Evolutionary conservation across 306 rosid genomes (phyloP).

Genomic region (Cajanus cajan): DNA sequence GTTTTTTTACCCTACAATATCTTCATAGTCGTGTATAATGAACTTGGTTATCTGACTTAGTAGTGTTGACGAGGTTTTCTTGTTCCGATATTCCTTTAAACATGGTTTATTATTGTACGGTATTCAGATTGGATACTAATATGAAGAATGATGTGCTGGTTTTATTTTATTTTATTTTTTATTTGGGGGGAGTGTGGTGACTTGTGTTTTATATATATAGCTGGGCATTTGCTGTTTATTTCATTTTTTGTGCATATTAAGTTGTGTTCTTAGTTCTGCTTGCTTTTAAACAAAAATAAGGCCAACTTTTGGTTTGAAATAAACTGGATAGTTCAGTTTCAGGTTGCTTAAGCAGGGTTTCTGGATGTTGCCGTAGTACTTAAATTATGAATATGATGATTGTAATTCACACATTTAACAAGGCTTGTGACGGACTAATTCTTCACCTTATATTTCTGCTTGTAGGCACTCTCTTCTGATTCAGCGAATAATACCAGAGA

Average conservation of each 20-base stretch:
- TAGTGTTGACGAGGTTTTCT: too few species aligned
- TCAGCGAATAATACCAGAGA: conserved; percentile 75
- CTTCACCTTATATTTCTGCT: conserved; percentile 31
- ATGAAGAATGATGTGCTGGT: background rate
- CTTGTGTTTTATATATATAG: background rate
- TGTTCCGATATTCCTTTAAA: too few species aligned
- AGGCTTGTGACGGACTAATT: background rate
- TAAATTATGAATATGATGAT: conserved; percentile 4
- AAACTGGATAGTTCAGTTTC: conserved; percentile 14
- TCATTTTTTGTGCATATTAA: background rate
- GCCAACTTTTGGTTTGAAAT: conserved; percentile 10
- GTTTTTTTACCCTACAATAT: background rate
- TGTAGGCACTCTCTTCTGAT: conserved; percentile 84
- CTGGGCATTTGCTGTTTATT: background rate
- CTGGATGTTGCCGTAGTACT: background rate
- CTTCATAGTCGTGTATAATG: background rate
- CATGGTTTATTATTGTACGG: too few species aligned
- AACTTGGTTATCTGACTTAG: background rate
- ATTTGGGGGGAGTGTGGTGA: background rate
- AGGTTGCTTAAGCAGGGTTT: background rate
- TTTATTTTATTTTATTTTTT: background rate
- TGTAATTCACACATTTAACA: conserved; percentile 1
- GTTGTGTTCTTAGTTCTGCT: background rate
- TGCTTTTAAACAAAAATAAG: conserved; percentile 16
- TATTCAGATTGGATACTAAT: too few species aligned